Evolutionary conservation across 805 yeast species (phyloP).

Genomic region (Yarrowia sp.): DNA sequence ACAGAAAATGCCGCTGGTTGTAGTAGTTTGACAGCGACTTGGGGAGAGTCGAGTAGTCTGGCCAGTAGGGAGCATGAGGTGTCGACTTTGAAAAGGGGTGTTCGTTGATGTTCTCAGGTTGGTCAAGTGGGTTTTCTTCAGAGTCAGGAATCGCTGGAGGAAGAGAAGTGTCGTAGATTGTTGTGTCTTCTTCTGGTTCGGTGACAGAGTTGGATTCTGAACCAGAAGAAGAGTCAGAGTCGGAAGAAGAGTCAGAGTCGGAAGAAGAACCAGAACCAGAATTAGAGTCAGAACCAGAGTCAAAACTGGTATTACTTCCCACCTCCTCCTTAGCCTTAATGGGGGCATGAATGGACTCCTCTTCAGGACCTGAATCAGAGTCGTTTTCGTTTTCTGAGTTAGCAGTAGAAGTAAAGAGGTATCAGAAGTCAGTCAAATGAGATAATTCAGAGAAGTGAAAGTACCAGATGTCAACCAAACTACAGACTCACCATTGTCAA

Average conservation of each 20-base stretch:
- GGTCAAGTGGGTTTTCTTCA: not conserved
- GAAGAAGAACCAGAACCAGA: not conserved
- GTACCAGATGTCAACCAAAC: no score
- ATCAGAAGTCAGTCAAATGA: no score
- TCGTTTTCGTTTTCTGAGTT: not conserved
- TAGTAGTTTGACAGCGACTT: conserved; percentile 28
- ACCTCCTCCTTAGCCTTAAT: no score
- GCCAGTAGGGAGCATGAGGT: conserved; percentile 4
- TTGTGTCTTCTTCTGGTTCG: not conserved
- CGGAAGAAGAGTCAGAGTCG: not conserved
- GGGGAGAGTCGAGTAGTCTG: not conserved
- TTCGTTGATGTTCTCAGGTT: not conserved
- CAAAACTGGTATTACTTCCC: not conserved
- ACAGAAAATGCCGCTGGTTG: conserved; percentile 54
- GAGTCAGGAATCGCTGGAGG: not conserved
- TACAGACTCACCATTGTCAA: no score
- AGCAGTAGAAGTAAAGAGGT: no score
- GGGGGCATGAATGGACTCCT: not conserved
- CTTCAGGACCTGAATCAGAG: not conserved
- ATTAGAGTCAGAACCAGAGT: not conserved
- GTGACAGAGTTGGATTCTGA: not conserved
- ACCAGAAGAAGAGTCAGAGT: not conserved
- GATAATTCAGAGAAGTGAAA: no score
- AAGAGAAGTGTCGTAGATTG: not conserved
- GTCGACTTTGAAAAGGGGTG: not conserved